Evolutionary conservation across 2,329 filamentous ascomycete species (phyloP), one percentile per base, ranked within the genome.

Genomic region (Clonostachys rhizophaga): DNA sequence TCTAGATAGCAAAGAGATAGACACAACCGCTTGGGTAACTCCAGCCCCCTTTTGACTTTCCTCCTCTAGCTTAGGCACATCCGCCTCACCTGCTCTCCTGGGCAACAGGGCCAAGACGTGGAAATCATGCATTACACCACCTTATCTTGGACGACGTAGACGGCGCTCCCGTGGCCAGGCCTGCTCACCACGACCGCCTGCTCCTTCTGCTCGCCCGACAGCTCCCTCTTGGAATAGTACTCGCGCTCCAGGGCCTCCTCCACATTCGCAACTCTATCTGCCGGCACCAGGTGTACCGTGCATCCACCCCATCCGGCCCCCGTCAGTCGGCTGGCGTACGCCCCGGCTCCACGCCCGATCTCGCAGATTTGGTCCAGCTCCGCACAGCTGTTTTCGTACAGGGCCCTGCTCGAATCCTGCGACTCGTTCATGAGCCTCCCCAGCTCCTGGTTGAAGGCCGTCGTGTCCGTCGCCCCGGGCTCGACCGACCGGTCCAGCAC

Each of bases 231-330:
- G 47, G 78, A 71, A 66, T 95, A 97, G 65, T 97, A 99, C 61
- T 91, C 83, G 52, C 78, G 78, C 58, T 87, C 81, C 78, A 94
- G 83, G 6, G 89, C 89, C 58, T 80, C 75, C 64, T 81, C 89
- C 18, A 99, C 88, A 24, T 73, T 80, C 6, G 86, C 83, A 1
- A 96, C 87, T 67, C 87, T 92, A 58, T 90, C 80, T 49, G 83
- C 87, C 0, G 92, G 87, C 45, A 97, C 87, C 48, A 99, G 78
- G 70, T 99, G 94, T 49, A 99, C 92, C 50, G 83, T 94, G 70
- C 94, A 97, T 3, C 94, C 94, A 51, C 94, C 94, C 94, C 94
- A 99, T 4, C 94, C 94, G 1, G 94, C 94, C 37, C 94, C 94
- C 0, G 92, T 97, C 56, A 96, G 70, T 24, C 92, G 76, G 56